Evolutionary conservation across 139 green algal species (phyloP).

Genomic region (Yamagishiella unicocca): DNA sequence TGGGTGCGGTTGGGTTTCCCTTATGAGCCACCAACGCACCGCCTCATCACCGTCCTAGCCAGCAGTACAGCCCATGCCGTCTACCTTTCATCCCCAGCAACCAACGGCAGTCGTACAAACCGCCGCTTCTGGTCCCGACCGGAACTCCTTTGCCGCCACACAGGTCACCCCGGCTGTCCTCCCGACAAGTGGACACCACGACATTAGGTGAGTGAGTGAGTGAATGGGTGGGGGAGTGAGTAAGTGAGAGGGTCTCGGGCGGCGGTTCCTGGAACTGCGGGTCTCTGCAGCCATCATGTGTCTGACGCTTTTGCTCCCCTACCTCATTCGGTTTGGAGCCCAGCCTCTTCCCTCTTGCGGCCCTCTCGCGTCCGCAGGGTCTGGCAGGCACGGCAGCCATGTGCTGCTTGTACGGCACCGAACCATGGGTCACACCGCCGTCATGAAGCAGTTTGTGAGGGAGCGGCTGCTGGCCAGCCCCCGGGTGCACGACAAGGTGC

Average conservation of each 20-base stretch:
- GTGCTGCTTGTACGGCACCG: background rate
- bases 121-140: background rate
- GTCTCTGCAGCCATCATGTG: background rate
- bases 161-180: background rate
- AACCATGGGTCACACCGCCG: background rate
- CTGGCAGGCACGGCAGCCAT: background rate
- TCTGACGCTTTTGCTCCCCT: background rate
- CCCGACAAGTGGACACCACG: background rate
- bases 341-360: background rate
- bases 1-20: too few relatives aligned
- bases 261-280: background rate
- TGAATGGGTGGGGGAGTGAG: background rate
- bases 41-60: background rate
- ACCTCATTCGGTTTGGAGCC: background rate
- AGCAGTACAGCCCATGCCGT: background rate
- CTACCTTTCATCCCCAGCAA: background rate
- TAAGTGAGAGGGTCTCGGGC: background rate
- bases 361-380: background rate
- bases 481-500: conserved; percentile 1
- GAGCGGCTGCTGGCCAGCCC: background rate
- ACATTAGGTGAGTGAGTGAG: background rate
- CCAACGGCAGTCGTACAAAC: background rate
- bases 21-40: too few relatives aligned
- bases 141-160: background rate
- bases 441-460: conserved; percentile 15